These are phyloP conservation scores for Fusarium sp. DNA, from an alignment of 2,329 filamentous ascomycete genomes.

Conservation along the genomic window DNA sequence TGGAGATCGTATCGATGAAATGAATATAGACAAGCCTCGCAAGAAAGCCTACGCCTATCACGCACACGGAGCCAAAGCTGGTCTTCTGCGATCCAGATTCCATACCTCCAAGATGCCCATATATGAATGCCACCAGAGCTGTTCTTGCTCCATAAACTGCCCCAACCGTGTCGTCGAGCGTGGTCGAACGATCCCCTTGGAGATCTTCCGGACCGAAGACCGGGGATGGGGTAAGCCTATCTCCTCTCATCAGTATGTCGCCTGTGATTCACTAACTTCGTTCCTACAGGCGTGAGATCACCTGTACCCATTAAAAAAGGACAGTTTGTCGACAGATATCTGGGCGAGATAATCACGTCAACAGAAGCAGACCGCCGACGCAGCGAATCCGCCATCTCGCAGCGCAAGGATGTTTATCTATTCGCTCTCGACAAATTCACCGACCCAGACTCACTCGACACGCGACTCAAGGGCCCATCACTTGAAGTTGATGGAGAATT, in stretches of 20 bases:
- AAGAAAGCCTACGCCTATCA: constrained; percentile 72
- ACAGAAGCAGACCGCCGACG: constrained; percentile 75
- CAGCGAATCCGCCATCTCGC: constrained; percentile 62
- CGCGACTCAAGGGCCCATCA: constrained; percentile 66
- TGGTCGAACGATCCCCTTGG: constrained; percentile 75
- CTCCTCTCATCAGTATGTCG: neutral
- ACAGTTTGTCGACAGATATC: constrained; percentile 83
- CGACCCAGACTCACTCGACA: constrained; percentile 66
- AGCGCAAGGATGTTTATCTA: constrained; percentile 81
- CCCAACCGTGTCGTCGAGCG: constrained; percentile 82
- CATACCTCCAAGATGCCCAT: constrained; percentile 71
- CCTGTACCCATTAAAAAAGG: constrained; percentile 73
- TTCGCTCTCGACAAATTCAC: constrained; percentile 86
- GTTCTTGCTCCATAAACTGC: constrained; percentile 72
- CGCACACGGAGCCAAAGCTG: constrained; percentile 62
- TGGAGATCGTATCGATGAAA: constrained; percentile 39
- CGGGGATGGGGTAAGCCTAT: constrained; percentile 77
- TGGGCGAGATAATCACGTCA: constrained; percentile 76
- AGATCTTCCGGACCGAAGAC: constrained; percentile 79
- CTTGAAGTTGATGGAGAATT: constrained; percentile 78
- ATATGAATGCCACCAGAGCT: constrained; percentile 83
- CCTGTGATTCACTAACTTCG: neutral
- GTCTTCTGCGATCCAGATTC: constrained; percentile 64
- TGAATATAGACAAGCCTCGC: constrained; percentile 28
- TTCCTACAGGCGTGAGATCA: constrained; percentile 68